phyloP scores from a whole-genome alignment of 2,329 filamentous ascomycete species.

The Bipolaris victoriae region DNA sequence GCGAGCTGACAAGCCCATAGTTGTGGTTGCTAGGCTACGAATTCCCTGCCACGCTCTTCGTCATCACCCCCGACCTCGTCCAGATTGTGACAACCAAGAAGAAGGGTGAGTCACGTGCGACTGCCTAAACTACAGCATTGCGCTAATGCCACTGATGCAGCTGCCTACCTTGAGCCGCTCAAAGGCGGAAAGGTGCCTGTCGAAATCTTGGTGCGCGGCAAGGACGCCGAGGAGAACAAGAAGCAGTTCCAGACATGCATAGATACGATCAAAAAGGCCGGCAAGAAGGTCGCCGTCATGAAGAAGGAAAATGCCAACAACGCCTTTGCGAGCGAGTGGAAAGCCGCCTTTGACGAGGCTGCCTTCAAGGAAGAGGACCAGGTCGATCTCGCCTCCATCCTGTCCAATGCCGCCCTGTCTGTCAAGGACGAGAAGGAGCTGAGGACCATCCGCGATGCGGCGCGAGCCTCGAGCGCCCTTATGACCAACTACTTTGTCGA shows the following conservation, averaged over 20 bases:
- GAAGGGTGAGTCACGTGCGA: conserved; percentile 70
- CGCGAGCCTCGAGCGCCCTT: conserved; percentile 89
- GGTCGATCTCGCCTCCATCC: conserved; percentile 80
- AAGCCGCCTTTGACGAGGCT: conserved; percentile 72
- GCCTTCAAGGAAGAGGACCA: conserved; percentile 86
- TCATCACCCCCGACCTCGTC: conserved; percentile 85
- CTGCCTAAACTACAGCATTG: background rate
- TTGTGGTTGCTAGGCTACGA: conserved; percentile 99
- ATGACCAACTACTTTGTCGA: conserved; percentile 98
- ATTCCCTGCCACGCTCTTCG: conserved; percentile 92
- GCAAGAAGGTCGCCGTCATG: conserved; percentile 88
- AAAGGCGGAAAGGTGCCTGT: conserved; percentile 92
- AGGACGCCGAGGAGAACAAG: conserved; percentile 88
- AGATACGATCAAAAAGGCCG: conserved; percentile 84
- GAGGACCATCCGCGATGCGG: conserved; percentile 90
- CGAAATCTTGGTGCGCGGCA: conserved; percentile 88
- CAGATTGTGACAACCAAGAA: conserved; percentile 96
- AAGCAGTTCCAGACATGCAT: conserved; percentile 86
- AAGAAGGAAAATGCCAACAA: conserved; percentile 84
- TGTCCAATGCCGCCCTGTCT: conserved; percentile 84
- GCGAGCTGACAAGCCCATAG: conserved; percentile 57
- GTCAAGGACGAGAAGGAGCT: conserved; percentile 96
- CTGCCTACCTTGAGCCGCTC: conserved; percentile 89
- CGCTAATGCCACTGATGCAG: conserved; percentile 59
- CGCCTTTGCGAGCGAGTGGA: conserved; percentile 96